Evolutionary conservation across 305 asterid genomes (phyloP).

Genomic region (Fraxinus latifolia): DNA sequence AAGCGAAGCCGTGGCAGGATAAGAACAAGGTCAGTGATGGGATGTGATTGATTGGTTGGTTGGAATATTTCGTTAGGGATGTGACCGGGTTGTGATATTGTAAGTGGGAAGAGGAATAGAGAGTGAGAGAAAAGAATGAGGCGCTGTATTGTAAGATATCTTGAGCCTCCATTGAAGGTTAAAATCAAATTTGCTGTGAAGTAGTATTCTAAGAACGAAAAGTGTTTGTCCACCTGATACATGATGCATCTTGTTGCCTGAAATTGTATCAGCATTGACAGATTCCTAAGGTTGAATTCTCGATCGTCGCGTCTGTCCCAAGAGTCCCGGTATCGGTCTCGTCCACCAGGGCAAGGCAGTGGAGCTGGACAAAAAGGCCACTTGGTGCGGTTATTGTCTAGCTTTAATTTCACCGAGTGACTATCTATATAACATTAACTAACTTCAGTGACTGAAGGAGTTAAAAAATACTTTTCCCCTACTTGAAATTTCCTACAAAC

Average conservation of each 20-base stretch:
- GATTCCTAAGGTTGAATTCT: slow-evolving; percentile 33
- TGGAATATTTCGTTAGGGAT: background rate
- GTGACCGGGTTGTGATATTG: background rate
- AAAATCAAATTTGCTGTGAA: background rate
- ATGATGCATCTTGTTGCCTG: background rate
- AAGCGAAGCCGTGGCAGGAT: background rate
- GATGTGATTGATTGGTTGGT: background rate
- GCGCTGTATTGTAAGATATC: background rate
- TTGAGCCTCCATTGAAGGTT: background rate
- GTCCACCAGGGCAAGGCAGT: slow-evolving; percentile 40
- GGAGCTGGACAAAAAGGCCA: slow-evolving; percentile 52
- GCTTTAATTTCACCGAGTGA: background rate
- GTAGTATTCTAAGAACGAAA: background rate
- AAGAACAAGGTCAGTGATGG: background rate
- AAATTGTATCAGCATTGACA: background rate
- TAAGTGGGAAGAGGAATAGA: background rate
- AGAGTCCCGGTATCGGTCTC: slow-evolving; percentile 68
- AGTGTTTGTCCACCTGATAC: no score
- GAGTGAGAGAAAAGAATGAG: background rate
- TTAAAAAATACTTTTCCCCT: background rate
- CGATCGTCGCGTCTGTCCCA: slow-evolving; percentile 69
- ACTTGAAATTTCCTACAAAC: background rate
- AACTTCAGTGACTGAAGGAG: background rate
- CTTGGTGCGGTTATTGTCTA: background rate
- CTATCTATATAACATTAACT: no score